These are phyloP conservation scores for Alternaria dauci DNA, from an alignment of 2,329 filamentous ascomycete genomes.

Conservation along the genomic window DNA sequence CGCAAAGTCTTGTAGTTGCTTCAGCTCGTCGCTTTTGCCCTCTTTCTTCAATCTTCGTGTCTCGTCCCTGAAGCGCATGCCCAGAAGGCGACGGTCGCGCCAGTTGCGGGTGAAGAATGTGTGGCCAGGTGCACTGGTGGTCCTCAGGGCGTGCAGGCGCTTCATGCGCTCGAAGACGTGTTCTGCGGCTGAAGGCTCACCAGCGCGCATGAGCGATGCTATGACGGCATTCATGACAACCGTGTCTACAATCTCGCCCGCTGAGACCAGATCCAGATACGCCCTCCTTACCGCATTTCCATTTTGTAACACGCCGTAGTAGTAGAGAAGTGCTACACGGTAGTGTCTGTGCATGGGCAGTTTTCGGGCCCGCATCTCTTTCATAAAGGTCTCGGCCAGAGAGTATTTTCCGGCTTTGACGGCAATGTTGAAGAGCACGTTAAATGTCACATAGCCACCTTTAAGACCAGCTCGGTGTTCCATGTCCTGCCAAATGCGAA, in stretches of 20 bases:
- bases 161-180: constrained; percentile 89
- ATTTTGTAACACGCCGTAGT: constrained; percentile 78
- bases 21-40: constrained; percentile 62
- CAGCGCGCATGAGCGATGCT: constrained; percentile 75
- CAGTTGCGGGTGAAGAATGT: constrained; percentile 49
- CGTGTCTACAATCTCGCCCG: constrained; percentile 88
- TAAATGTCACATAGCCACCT: constrained; percentile 84
- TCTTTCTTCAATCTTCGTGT: constrained; percentile 52
- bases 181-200: constrained; percentile 79
- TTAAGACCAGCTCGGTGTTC: constrained; percentile 72
- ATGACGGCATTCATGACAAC: constrained; percentile 88
- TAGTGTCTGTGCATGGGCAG: constrained; percentile 79
- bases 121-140: constrained; percentile 34
- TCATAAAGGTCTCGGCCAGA: constrained; percentile 83
- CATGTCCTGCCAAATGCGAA: constrained; percentile 90
- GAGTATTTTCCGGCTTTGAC: constrained; percentile 84
- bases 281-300: constrained; percentile 76
- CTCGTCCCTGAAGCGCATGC: constrained; percentile 58
- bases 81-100: constrained; percentile 54
- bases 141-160: constrained; percentile 58
- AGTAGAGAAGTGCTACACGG: constrained; percentile 82
- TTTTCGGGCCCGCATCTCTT: constrained; percentile 77
- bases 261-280: constrained; percentile 83
- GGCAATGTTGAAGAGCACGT: constrained; percentile 88
- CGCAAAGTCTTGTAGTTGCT: constrained; percentile 70